Conservation (phyloP, 1,139 yeast genomes). For the Groenewaldozyma sp. region DNA sequence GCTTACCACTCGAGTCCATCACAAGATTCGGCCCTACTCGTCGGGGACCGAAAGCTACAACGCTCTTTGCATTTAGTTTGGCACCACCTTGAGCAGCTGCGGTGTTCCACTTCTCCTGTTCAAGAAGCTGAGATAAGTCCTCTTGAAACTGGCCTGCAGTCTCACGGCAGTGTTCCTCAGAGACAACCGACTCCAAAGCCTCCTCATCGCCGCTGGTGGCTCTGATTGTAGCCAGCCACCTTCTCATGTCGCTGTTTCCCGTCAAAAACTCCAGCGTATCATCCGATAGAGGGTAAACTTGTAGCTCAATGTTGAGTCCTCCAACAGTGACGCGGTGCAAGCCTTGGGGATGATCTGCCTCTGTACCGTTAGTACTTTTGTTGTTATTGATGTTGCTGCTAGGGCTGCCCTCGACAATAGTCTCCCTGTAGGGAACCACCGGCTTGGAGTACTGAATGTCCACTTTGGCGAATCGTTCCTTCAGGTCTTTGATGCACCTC, state of each 20-base stretch:
- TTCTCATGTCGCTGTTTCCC: slow-evolving; percentile 36
- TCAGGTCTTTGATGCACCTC: slow-evolving; percentile 79
- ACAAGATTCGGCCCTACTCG: slow-evolving; percentile 69
- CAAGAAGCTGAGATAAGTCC: slow-evolving; percentile 16
- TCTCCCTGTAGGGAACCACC: slow-evolving; percentile 89
- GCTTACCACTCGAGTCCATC: slow-evolving; percentile 40
- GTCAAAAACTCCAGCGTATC: slow-evolving; percentile 43
- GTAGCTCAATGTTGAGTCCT: slow-evolving; percentile 32
- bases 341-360: slow-evolving; percentile 27
- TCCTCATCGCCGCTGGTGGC: slow-evolving; percentile 5
- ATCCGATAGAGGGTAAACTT: slow-evolving; percentile 50
- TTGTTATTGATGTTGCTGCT: slow-evolving; percentile 10
- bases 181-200: slow-evolving; percentile 14
- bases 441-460: slow-evolving; percentile 86
- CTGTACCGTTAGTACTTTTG: slow-evolving; percentile 11
- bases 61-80: slow-evolving; percentile 34
- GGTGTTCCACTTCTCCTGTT: slow-evolving; percentile 11
- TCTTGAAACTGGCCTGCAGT: slow-evolving; percentile 18
- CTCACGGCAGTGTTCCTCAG: slow-evolving; percentile 9
- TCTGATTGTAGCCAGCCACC: slow-evolving; percentile 16
- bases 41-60: slow-evolving; percentile 71
- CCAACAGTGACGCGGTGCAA: slow-evolving; percentile 36
- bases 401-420: slow-evolving; percentile 41
- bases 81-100: no score
- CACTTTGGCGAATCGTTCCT: slow-evolving; percentile 86